Base-by-base conservation (phyloP, 768 basidiomycete genomes). In the Boletus coccyginus region DNA sequence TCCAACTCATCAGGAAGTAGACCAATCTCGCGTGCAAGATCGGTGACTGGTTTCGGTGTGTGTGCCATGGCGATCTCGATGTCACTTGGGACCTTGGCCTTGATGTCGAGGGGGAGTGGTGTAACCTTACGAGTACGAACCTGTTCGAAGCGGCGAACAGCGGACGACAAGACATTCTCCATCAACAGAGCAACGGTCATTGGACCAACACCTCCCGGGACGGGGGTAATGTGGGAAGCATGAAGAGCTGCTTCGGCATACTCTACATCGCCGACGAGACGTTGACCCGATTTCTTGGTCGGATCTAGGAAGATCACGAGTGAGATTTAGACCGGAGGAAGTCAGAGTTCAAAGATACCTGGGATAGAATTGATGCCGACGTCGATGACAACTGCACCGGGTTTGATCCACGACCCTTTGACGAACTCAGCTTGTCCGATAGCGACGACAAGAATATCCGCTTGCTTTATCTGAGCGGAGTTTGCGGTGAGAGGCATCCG, bases 121-220 rank as follows among this genome's bases (percentile, higher is more conserved):
- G 81, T 86, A 70, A 94, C 73, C 66, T 85, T 87, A 54, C 85
- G 81, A 13, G 80, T 70, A 46, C 86, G 82, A 43, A 82, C 74
- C 49, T 83, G 78, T 61, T 89, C 83, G 81, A 90, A 94, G 49
- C 85, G 80, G 50, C 91, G 85, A 70, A 90, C 82, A 24, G 95
- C 94, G 46, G 93, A 88, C 60, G 80, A 77, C 62, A 93, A 76
- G 2, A 95, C 96, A 74, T 98, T 99, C 67, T 86, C 82, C 95
- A 99, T 98, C 60, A 99, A 85, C 78, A 98, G 81, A 21, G 97
- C 97, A 55, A 99, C 97, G 14, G 97, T 99, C 95, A 98, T 97
- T n/a, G 97, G 97, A 13, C 97, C 97, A 50, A 99, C 97, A 55
- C 97, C 97, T 72, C 97, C 97, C 0, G 97, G 97, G 27, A 99